phyloP scores from a whole-genome alignment of 106 monocot species.

The Acorus gramineus region DNA sequence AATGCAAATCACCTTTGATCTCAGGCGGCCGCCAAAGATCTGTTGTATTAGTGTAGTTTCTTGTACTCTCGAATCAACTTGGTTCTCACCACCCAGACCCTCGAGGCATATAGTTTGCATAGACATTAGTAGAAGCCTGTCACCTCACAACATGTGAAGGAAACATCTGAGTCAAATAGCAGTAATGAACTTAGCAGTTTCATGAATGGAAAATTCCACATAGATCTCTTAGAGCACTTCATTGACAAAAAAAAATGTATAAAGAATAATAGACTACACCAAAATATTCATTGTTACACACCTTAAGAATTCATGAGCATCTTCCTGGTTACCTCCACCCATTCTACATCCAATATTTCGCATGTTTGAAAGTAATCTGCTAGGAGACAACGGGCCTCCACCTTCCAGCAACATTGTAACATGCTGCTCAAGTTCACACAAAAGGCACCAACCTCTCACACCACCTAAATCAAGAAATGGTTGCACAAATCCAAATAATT shows the following conservation, averaged over 20 bases:
- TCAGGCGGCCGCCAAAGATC: slow-evolving; percentile 89
- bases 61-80: slow-evolving; percentile 62
- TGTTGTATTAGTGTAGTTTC: slow-evolving; percentile 95
- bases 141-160: background rate
- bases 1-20: slow-evolving; percentile 57
- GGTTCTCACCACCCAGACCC: slow-evolving; percentile 74
- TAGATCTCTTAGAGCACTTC: too few species aligned
- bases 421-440: slow-evolving; percentile 94
- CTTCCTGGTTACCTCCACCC: slow-evolving; percentile 93
- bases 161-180: background rate
- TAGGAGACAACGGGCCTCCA: slow-evolving; percentile 63
- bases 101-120: slow-evolving; percentile 90
- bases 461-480: slow-evolving; percentile 23
- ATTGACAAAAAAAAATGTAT: too few species aligned
- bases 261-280: too few species aligned
- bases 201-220: too few species aligned
- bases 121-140: slow-evolving; percentile 81
- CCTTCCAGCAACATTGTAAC: slow-evolving; percentile 58
- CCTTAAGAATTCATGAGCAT: slow-evolving; percentile 98
- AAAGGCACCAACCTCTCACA: slow-evolving; percentile 74
- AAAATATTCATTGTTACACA: slow-evolving; percentile 1
- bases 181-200: background rate
- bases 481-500: too few species aligned
- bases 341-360: slow-evolving; percentile 70
- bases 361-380: slow-evolving; percentile 75